phyloP scores from a whole-genome alignment of 1,284 basidiomycete species.

The Puccinia polysora region DNA sequence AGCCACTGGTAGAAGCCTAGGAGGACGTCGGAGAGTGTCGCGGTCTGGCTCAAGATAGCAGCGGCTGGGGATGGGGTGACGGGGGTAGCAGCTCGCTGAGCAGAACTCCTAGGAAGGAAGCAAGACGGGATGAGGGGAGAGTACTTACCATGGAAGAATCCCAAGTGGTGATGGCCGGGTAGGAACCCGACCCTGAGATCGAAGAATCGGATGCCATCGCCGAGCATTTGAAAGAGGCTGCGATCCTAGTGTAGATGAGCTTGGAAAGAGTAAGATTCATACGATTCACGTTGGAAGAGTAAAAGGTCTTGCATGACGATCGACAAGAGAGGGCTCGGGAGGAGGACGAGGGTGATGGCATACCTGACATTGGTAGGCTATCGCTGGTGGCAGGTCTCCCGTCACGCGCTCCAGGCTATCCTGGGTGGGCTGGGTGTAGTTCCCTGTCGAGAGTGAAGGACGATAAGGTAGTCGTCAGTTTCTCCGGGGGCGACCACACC shows the following conservation, averaged over 20 bases:
- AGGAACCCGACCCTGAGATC: conserved; percentile 47
- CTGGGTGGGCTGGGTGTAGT: conserved; percentile 29
- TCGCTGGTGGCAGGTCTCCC: conserved; percentile 31
- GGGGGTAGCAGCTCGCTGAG: not conserved
- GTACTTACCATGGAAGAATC: conserved; percentile 47
- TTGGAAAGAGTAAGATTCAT: not conserved
- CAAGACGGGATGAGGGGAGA: not conserved
- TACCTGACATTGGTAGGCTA: conserved; percentile 39
- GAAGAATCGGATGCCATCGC: conserved; percentile 48
- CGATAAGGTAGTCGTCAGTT: not conserved
- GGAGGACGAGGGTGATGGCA: not conserved
- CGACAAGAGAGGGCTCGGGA: not conserved
- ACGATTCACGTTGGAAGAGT: too few species aligned
- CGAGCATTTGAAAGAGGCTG: conserved; percentile 48
- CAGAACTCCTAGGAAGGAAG: not conserved
- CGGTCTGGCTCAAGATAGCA: conserved; percentile 45
- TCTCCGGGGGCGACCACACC: not conserved
- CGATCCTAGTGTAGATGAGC: conserved; percentile 42
- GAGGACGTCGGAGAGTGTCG: conserved; percentile 47
- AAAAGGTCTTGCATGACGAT: too few species aligned
- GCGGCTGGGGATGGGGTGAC: conserved; percentile 37
- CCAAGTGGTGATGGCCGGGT: conserved; percentile 43
- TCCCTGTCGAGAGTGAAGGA: conserved; percentile 12
- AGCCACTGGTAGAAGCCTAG: conserved; percentile 49
- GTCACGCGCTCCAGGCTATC: conserved; percentile 4